A percentile compares a stretch with the other conserved stretches of the same genome.
phyloP scores from a whole-genome alignment of 2,329 filamentous ascomycete genomes.

The Colletotrichum neosansevieriae region DNA sequence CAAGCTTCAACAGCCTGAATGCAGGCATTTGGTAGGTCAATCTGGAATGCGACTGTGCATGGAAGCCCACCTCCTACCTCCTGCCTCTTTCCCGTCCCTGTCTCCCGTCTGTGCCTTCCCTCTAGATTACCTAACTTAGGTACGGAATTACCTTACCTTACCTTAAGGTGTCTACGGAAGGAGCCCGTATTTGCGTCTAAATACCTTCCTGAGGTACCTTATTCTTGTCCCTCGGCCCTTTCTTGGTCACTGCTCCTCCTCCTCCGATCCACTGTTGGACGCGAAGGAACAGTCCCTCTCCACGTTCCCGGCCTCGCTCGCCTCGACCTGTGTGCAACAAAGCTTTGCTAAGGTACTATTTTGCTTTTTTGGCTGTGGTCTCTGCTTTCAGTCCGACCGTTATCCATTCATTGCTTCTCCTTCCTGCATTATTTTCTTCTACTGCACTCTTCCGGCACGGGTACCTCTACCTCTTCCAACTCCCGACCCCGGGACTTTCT shows the following conservation, averaged over 20 bases:
- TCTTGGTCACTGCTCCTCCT: neutral
- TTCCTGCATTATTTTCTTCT: neutral
- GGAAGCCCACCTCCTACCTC: too few species aligned
- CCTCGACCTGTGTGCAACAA: slow-evolving; percentile 27
- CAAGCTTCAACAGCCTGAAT: too few species aligned
- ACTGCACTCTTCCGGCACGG: neutral
- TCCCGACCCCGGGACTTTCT: too few species aligned
- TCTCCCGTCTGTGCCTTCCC: neutral
- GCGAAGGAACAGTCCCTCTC: neutral
- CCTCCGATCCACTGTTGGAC: neutral
- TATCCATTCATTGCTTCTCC: neutral
- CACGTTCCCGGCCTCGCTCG: slow-evolving; percentile 27
- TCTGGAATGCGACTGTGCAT: too few species aligned
- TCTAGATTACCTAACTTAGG: neutral
- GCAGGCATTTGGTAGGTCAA: too few species aligned
- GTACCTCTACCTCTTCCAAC: neutral
- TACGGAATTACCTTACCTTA: neutral
- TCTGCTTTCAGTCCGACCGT: slow-evolving; percentile 19
- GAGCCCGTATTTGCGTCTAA: too few species aligned
- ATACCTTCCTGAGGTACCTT: too few species aligned
- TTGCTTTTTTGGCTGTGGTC: neutral
- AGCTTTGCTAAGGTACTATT: slow-evolving; percentile 8
- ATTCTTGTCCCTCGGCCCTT: neutral
- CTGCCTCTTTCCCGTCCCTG: neutral
- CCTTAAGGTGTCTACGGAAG: too few species aligned